Percentiles rank a stretch among this genome's conserved stretches.
Evolutionary conservation across 1,284 basidiomycete genomes (phyloP).

Genomic region (Cutaneotrichosporon sp.): DNA sequence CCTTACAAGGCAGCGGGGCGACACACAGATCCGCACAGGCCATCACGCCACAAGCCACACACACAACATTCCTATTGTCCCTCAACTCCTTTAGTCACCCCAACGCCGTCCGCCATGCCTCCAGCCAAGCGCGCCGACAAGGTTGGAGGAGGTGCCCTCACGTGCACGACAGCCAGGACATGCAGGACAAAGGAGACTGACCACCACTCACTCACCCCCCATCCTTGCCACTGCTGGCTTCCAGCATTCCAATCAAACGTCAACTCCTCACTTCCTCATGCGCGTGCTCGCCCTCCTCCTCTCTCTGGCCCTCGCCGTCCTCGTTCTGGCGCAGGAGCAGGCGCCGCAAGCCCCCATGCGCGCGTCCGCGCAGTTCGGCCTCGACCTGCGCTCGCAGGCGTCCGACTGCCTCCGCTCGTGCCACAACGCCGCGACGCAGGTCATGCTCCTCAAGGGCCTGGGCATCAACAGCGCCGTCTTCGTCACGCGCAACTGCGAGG

Average conservation of each 20-base stretch:
- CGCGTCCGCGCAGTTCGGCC: background rate
- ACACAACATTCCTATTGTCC: no score
- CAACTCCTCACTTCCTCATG: background rate
- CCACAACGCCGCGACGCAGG: slow-evolving; percentile 18
- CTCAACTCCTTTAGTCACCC: no score
- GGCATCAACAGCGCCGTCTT: slow-evolving; percentile 16
- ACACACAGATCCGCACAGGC: no score
- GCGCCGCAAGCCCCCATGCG: background rate
- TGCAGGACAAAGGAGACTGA: background rate
- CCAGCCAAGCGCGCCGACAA: no score
- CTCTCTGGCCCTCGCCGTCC: background rate
- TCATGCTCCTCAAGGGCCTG: slow-evolving; percentile 24
- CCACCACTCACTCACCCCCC: background rate
- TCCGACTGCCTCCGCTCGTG: slow-evolving; percentile 37
- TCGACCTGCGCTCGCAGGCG: background rate
- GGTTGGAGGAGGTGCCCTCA: no score
- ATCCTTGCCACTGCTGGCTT: no score
- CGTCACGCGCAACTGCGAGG: slow-evolving; percentile 34
- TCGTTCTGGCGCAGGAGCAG: background rate
- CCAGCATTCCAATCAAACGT: background rate
- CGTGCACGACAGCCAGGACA: no score
- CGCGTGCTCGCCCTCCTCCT: background rate
- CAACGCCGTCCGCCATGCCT: no score
- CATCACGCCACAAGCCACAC: no score
- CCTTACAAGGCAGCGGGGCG: no score